Evolutionary conservation across 768 basidiomycete genomes (phyloP).

Genomic region (Pisolithus albus): DNA sequence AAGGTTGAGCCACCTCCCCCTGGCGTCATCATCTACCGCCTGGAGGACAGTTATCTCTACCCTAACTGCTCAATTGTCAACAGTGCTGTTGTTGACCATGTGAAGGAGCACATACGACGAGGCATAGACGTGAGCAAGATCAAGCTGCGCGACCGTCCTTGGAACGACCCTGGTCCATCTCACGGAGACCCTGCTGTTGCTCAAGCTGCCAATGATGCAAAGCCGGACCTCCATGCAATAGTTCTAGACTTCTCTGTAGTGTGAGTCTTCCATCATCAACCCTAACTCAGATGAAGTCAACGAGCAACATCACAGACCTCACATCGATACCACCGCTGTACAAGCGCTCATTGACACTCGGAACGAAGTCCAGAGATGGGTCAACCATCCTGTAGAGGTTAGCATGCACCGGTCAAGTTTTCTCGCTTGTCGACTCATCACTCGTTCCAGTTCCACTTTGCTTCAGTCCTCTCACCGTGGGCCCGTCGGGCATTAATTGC

Average conservation of each 20-base stretch:
- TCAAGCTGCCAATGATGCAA: slow-evolving; percentile 42
- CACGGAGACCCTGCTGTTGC: slow-evolving; percentile 41
- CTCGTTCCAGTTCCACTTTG: slow-evolving; percentile 80
- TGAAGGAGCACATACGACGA: slow-evolving; percentile 68
- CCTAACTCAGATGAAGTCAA: background rate
- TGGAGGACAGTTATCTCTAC: slow-evolving; percentile 86
- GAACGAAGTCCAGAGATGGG: slow-evolving; percentile 82
- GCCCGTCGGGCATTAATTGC: slow-evolving; percentile 83
- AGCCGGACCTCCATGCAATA: slow-evolving; percentile 73
- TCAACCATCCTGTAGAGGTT: slow-evolving; percentile 67
- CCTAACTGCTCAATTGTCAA: slow-evolving; percentile 71
- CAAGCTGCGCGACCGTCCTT: slow-evolving; percentile 68
- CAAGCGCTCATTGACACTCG: slow-evolving; percentile 90
- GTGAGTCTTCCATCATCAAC: slow-evolving; percentile 32
- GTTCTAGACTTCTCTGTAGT: slow-evolving; percentile 88
- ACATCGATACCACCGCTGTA: slow-evolving; percentile 87
- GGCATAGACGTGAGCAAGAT: slow-evolving; percentile 68
- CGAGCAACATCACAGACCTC: slow-evolving; percentile 41
- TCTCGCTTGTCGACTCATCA: slow-evolving; percentile 1
- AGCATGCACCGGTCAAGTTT: slow-evolving; percentile 9
- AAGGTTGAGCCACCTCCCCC: slow-evolving; percentile 73
- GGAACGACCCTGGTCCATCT: slow-evolving; percentile 87
- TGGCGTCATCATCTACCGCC: slow-evolving; percentile 86
- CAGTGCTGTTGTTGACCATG: slow-evolving; percentile 69
- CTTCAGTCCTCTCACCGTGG: slow-evolving; percentile 89